Conservation (phyloP, 2,329 filamentous ascomycete genomes). For the Pseudogymnoascus sp. region DNA sequence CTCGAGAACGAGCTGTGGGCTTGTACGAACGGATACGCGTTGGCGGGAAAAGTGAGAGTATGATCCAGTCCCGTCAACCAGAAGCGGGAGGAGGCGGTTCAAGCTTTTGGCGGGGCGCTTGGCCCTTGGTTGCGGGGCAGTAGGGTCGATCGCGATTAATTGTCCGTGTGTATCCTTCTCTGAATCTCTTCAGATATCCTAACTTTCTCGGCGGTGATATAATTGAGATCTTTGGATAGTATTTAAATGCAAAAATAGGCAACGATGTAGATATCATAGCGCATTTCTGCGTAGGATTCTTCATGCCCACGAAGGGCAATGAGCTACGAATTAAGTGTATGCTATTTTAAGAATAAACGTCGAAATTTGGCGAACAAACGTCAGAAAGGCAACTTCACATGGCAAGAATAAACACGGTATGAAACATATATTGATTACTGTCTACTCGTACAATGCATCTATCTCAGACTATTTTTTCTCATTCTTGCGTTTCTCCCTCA, state of each 20-base stretch:
- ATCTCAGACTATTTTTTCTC: not conserved
- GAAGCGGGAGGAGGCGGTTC: not conserved
- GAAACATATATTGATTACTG: not conserved
- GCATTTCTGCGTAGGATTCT: not conserved
- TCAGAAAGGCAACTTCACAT: not conserved
- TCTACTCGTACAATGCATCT: not conserved
- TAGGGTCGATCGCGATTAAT: not conserved
- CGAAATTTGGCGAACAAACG: not conserved
- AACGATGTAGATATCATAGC: not conserved
- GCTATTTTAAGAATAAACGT: not conserved
- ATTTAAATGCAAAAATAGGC: not conserved
- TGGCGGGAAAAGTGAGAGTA: not conserved
- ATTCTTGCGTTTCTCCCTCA: not conserved
- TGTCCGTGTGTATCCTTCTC: not conserved
- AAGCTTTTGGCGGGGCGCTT: not conserved
- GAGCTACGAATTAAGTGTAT: not conserved
- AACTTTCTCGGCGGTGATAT: not conserved
- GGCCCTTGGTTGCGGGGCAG: not conserved
- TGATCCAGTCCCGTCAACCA: not conserved
- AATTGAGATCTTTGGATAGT: too few species aligned
- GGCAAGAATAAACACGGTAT: not conserved
- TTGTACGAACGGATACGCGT: not conserved
- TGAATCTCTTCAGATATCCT: not conserved
- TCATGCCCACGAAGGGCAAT: not conserved
- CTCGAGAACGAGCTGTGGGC: not conserved